Evolutionary conservation across 2,329 filamentous ascomycete species (phyloP).

Genomic region (Botrytis sinoallii): DNA sequence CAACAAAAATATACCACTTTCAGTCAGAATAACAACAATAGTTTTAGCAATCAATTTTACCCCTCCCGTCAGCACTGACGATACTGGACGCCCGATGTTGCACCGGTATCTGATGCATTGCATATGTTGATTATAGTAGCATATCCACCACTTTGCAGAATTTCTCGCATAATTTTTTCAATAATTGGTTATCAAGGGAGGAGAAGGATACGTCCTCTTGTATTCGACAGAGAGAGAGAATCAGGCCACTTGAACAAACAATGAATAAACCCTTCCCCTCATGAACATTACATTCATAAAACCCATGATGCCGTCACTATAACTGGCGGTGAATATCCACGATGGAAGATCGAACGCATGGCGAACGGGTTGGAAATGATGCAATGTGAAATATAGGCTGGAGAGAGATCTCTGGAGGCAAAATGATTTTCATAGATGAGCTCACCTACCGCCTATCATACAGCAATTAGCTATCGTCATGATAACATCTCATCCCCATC

Average conservation of each 20-base stretch:
- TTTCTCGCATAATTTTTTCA: background rate
- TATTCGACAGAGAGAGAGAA: background rate
- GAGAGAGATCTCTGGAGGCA: background rate
- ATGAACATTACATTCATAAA: background rate
- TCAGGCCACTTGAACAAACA: background rate
- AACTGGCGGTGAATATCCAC: background rate
- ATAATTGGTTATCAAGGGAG: background rate
- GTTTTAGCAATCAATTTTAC: background rate
- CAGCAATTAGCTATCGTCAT: background rate
- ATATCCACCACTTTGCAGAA: background rate
- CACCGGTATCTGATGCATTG: background rate
- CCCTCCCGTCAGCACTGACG: background rate
- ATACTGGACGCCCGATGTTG: background rate
- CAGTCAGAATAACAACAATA: background rate
- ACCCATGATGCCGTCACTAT: background rate
- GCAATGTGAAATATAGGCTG: background rate
- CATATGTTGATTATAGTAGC: background rate
- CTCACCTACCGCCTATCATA: background rate
- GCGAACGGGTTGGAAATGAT: background rate
- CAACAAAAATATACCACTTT: background rate
- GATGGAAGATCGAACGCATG: background rate
- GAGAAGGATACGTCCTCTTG: background rate
- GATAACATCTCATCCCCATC: background rate
- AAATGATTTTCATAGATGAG: background rate
- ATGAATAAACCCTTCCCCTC: background rate